A percentile compares a stretch with the other conserved stretches of the same genome.
Evolutionary conservation across 768 basidiomycete species (phyloP).

Genomic region (Hydnum rufescens): DNA sequence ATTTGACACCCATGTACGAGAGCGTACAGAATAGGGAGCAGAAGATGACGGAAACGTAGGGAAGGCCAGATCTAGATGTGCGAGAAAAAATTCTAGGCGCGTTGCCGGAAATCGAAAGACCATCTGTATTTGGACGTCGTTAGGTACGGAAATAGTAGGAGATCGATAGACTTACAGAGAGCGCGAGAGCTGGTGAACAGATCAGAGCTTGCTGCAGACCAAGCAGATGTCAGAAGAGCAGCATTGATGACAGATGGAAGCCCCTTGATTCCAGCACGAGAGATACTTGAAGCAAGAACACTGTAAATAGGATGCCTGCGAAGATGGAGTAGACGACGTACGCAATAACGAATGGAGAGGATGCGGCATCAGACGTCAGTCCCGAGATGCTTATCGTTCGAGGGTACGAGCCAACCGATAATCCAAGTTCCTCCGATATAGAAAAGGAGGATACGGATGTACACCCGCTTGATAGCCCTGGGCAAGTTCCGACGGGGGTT

Average conservation of each 20-base stretch:
- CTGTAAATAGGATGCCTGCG: slow-evolving; percentile 6
- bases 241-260: slow-evolving; percentile 73
- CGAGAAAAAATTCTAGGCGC: slow-evolving; percentile 62
- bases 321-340: too few relatives aligned
- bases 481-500: slow-evolving; percentile 52
- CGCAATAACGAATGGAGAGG: slow-evolving; percentile 89
- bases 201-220: slow-evolving; percentile 82
- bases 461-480: slow-evolving; percentile 47
- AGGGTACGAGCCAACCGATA: slow-evolving; percentile 39
- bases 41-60: slow-evolving; percentile 49
- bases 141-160: slow-evolving; percentile 28
- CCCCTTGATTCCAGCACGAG: slow-evolving; percentile 57
- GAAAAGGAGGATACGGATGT: slow-evolving; percentile 66
- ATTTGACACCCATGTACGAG: slow-evolving; percentile 64
- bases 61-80: slow-evolving; percentile 55
- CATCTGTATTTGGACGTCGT: too few relatives aligned
- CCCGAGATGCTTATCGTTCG: slow-evolving; percentile 35
- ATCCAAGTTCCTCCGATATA: slow-evolving; percentile 20
- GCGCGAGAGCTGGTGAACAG: slow-evolving; percentile 63
- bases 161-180: too few relatives aligned
- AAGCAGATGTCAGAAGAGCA: slow-evolving; percentile 68
- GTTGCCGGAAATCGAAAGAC: slow-evolving; percentile 57
- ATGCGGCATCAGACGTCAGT: slow-evolving; percentile 32
- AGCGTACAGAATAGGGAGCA: slow-evolving; percentile 45
- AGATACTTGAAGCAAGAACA: slow-evolving; percentile 12